Conservation (phyloP, 495 filamentous ascomycete genomes). For the Xylaria grammica region DNA sequence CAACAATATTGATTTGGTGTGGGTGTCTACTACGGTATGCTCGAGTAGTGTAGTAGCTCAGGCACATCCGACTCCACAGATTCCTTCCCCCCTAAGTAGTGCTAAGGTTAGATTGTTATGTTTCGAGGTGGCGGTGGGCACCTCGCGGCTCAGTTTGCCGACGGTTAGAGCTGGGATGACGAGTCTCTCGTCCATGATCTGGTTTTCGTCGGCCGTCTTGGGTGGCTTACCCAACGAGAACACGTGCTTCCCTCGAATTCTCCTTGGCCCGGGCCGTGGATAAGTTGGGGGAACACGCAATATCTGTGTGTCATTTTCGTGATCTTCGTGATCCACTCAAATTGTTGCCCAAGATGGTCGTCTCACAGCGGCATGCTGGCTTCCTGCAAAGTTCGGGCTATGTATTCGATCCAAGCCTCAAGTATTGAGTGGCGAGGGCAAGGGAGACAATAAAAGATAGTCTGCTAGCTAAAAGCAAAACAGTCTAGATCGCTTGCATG, state of each 20-base stretch:
- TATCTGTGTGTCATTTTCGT: conserved; percentile 3
- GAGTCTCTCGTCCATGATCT: conserved; percentile 21
- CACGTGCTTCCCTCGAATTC: conserved; percentile 8
- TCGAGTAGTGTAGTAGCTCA: no score
- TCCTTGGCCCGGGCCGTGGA: conserved; percentile 13
- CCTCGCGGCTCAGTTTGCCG: conserved; percentile 28
- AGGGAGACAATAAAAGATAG: neutral
- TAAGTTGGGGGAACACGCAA: conserved; percentile 21
- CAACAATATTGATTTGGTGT: conserved; percentile 27
- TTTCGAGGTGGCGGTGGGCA: conserved; percentile 11
- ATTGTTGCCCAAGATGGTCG: neutral
- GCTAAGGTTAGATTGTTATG: neutral
- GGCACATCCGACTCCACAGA: conserved; percentile 8
- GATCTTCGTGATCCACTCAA: conserved; percentile 15
- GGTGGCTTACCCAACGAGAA: conserved; percentile 25
- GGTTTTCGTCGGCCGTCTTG: conserved; percentile 20
- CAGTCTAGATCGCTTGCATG: conserved; percentile 22
- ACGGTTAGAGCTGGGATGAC: conserved; percentile 30
- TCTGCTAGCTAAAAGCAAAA: neutral
- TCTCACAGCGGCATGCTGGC: neutral
- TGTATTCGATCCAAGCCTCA: neutral
- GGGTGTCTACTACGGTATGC: neutral
- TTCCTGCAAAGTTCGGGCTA: conserved; percentile 7
- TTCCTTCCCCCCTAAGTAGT: neutral
- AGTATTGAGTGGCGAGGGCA: neutral